Conservation (phyloP, 106 monocot genomes). For the Dioscorea dumetorum region DNA sequence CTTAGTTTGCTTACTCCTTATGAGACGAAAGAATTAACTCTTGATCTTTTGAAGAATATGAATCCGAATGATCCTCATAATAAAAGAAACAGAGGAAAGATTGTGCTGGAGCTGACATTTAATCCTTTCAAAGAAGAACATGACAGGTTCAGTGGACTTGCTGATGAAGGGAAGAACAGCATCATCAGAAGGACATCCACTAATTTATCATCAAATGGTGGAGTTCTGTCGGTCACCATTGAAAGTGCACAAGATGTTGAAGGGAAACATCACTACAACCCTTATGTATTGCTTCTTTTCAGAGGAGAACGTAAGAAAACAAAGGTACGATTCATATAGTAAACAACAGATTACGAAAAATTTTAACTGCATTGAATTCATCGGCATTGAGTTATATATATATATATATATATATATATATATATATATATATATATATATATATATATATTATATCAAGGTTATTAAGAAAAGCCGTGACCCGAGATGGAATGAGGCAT, state of each 20-base stretch:
- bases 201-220: conserved; percentile 20
- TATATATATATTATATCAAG: conserved; percentile 13
- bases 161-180: conserved; percentile 22
- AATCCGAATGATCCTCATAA: conserved; percentile 87
- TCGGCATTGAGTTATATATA: too few species aligned
- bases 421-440: too few species aligned
- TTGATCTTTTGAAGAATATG: conserved; percentile 79
- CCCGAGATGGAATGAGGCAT: conserved; percentile 81
- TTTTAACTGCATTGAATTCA: background rate
- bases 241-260: conserved; percentile 71
- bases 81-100: conserved; percentile 65
- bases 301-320: conserved; percentile 69
- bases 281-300: conserved; percentile 58
- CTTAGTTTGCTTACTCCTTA: conserved; percentile 53
- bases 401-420: too few species aligned
- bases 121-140: conserved; percentile 71
- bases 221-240: conserved; percentile 54
- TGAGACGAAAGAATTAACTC: conserved; percentile 61
- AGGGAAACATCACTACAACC: conserved; percentile 73
- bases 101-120: conserved; percentile 67
- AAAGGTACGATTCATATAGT: conserved; percentile 31
- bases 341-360: background rate
- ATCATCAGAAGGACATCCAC: conserved; percentile 6
- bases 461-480: conserved; percentile 55
- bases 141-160: conserved; percentile 15